Evolutionary conservation across 345 rosid species (phyloP), one percentile per base, ranked within the genome.

Genomic region (Alliaria petiolata): DNA sequence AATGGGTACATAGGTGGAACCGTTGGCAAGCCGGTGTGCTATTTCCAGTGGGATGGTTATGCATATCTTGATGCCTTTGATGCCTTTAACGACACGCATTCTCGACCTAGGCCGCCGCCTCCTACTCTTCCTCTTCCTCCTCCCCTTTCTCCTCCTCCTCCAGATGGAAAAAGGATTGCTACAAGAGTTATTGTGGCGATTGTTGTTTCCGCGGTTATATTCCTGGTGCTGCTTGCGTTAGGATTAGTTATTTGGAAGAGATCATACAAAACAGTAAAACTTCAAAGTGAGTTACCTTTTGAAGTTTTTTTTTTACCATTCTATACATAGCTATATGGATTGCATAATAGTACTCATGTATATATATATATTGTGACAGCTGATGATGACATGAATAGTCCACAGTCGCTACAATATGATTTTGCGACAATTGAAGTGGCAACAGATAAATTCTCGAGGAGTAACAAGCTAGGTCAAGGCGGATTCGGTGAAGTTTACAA

Each of bases 401-500:
- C 65, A 46, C 71, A 72, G 1, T 65, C 71, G 0, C 17, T 65
- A 8, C 77, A 65, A 43, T 56, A 46, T 56, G 71, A 72, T 56
- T 72, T 64, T 22, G 49, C 59, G 51, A 65, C 71, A 10, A 28
- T 72, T 46, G 71, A 64, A 72, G 16, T 46, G 0, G 65, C 65
- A 12, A 64, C 77, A 8, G 69, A 65, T 47, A 46, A 28, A 4
- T 72, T 72, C 11, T 36, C 71, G 2, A 30, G 4, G 34, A 35
- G 26, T 2, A 72, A 72, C 59, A 72, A 65, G 50, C 16, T 72
- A 1, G 65, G 71, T 14, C 51, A 56, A 46, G 71, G 77, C 22
- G 77, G 71, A 56, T 72, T 72, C 49, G 77, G 71, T 65, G 77
- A 46, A 54, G 76, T 72, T 63, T 56, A 72, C 69, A 72, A 54